Conservation (phyloP, 345 rosid species). For the Gossypium anomalum region DNA sequence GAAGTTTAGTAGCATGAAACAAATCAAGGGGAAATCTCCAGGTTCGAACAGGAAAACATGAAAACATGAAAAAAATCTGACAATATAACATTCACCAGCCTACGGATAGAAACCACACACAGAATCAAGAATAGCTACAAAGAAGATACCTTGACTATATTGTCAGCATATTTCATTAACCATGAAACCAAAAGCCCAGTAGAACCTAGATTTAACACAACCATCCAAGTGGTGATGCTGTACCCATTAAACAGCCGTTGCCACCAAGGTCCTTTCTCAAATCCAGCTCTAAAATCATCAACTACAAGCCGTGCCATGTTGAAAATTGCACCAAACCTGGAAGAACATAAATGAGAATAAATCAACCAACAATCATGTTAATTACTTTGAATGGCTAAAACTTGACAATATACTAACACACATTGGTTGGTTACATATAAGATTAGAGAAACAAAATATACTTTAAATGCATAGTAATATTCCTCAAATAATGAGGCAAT, state of each 20-base stretch:
- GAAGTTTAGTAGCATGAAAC: background rate
- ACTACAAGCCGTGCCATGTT: constrained; percentile 68
- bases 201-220: constrained; percentile 38
- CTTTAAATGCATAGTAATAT: background rate
- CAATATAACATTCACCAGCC: background rate
- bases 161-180: constrained; percentile 36
- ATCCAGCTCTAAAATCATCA: constrained; percentile 89
- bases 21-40: background rate
- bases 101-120: background rate
- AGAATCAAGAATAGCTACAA: background rate
- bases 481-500: background rate
- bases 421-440: background rate
- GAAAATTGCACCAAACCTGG: constrained; percentile 82
- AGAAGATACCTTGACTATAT: constrained; percentile 74
- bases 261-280: constrained; percentile 94
- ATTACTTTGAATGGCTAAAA: background rate
- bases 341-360: background rate
- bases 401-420: background rate
- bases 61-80: background rate
- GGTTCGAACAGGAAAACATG: background rate
- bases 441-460: background rate
- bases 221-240: constrained; percentile 66
- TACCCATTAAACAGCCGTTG: constrained; percentile 79
- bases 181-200: constrained; percentile 21
- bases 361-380: background rate